These are phyloP conservation scores for Xylariaceae sp. DNA, from an alignment of 2,329 filamentous ascomycete species.

Conservation along the genomic window DNA sequence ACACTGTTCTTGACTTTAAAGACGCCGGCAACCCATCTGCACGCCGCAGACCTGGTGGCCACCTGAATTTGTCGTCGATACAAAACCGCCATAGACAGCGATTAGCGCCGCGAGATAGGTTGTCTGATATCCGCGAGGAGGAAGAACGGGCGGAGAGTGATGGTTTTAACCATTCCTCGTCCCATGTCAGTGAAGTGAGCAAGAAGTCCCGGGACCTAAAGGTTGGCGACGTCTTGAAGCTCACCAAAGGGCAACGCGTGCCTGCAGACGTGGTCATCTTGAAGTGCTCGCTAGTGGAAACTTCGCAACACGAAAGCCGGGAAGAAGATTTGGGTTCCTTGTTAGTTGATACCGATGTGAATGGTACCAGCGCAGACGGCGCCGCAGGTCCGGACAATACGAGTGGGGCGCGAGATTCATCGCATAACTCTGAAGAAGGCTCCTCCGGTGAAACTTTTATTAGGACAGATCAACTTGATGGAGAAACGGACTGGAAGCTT, in stretches of 20 bases:
- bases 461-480: slow-evolving; percentile 92
- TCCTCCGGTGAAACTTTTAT: slow-evolving; percentile 89
- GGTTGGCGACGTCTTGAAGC: slow-evolving; percentile 91
- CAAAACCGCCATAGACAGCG: slow-evolving; percentile 37
- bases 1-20: slow-evolving; percentile 69
- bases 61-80: slow-evolving; percentile 29
- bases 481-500: slow-evolving; percentile 98
- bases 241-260: slow-evolving; percentile 86
- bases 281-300: slow-evolving; percentile 66
- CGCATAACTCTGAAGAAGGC: slow-evolving; percentile 34
- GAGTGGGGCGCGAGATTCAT: slow-evolving; percentile 26
- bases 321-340: slow-evolving; percentile 36
- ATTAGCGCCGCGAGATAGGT: slow-evolving; percentile 37
- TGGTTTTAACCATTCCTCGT: slow-evolving; percentile 40
- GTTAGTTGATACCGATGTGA: slow-evolving; percentile 36
- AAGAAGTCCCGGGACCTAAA: slow-evolving; percentile 84
- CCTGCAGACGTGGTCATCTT: slow-evolving; percentile 92
- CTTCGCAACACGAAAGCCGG: slow-evolving; percentile 29
- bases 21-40: slow-evolving; percentile 41
- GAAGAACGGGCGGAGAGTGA: slow-evolving; percentile 49
- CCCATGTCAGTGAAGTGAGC: slow-evolving; percentile 58
- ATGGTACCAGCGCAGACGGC: slow-evolving; percentile 20
- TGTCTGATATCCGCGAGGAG: slow-evolving; percentile 66
- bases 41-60: slow-evolving; percentile 38
- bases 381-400: slow-evolving; percentile 36